Base-by-base conservation (phyloP, 163 green algal species). In the Prototheca wickerhamii region DNA sequence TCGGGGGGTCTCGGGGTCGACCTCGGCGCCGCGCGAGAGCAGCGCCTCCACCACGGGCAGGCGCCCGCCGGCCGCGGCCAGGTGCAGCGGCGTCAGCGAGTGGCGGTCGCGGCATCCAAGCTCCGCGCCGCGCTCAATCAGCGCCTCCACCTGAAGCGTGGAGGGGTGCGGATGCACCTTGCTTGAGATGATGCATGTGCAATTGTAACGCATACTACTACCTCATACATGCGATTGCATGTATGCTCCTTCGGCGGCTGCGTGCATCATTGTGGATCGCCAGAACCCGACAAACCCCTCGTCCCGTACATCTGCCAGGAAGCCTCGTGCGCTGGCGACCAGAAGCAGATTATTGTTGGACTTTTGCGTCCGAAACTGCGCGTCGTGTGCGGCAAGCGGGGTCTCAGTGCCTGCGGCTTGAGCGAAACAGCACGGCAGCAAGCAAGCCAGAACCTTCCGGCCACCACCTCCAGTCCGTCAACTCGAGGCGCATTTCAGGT, bases 1-100 rank as follows among this genome's bases (percentile, higher is more conserved):
- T 67, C 70, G 79, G 71, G n/a, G 72, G 23, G 72, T 60, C 37
- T 87, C 80, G 4, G 40, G 34, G n/a, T 87, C 80, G 25, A 84
- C 31, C 44, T 86, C 78, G 0, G 71, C 67, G 3, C 64, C 75
- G 3, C 68, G 73, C 6, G 68, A 73, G 73, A 67, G 79, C 37
- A 87, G 65, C 53, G 71, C 76, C 1, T 61, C n/a, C 4, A 73
- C 68, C 12, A 84, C 52, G 3, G 71, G 64, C 43, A 71, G 17
- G 35, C 70, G 69, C 23, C 78, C 80, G 3, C 72, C 52, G 21
- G 51, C 80, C 28, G 72, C 77, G 2, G 77, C 75, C 62, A 75
- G 81, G 54, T 87, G 80, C 60, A 84, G 58, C 8, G 67, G 42
- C 8, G 23, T 60, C 2, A 78, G 46, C 25, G 62, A 34, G 15